phyloP scores from a whole-genome alignment of 2,329 filamentous ascomycete genomes.

The Hymenoscyphus occultus region DNA sequence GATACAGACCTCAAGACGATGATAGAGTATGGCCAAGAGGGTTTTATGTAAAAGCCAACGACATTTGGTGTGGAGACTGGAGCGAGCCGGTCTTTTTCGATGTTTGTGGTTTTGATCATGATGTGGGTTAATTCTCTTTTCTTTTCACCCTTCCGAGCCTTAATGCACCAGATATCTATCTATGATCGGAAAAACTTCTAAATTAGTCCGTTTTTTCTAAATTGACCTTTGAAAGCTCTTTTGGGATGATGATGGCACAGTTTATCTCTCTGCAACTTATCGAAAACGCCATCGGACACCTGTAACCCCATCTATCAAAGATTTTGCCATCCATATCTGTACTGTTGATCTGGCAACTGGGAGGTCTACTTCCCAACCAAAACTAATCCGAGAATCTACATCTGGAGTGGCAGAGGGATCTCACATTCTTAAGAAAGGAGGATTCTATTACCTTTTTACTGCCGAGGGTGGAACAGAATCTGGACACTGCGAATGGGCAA shows the following conservation, averaged over 20 bases:
- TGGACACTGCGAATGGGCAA: conserved; percentile 58
- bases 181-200: not conserved
- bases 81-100: conserved; percentile 59
- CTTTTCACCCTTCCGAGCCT: not conserved
- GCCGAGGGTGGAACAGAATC: conserved; percentile 61
- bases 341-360: conserved; percentile 50
- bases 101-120: conserved; percentile 58
- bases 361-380: conserved; percentile 49
- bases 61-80: conserved; percentile 55
- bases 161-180: not conserved
- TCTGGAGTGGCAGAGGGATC: conserved; percentile 61
- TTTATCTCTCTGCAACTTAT: conserved; percentile 46
- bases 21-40: conserved; percentile 37
- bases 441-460: conserved; percentile 58
- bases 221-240: conserved; percentile 42
- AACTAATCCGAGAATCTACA: conserved; percentile 54
- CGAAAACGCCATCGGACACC: conserved; percentile 42
- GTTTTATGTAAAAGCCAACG: conserved; percentile 51
- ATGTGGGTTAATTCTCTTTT: conserved; percentile 42
- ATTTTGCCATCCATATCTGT: conserved; percentile 50
- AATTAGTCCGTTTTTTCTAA: not conserved
- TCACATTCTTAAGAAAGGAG: conserved; percentile 55
- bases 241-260: conserved; percentile 53
- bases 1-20: conserved; percentile 39
- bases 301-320: conserved; percentile 42